Conservation (phyloP, 1,284 basidiomycete genomes). For the Mycena sp. region DNA sequence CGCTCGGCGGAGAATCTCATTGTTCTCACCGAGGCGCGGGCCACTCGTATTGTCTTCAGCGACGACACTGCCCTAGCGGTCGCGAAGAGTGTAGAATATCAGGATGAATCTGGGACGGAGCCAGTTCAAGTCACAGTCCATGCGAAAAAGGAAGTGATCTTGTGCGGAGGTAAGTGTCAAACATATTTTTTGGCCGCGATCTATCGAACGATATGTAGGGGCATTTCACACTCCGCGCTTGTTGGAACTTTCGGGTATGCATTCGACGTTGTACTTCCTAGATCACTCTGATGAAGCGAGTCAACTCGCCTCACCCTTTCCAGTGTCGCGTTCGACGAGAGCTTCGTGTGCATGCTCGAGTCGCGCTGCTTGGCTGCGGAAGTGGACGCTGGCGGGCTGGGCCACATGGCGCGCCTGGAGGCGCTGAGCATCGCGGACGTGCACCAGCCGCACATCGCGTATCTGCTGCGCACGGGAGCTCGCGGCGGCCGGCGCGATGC, state of each 20-base stretch:
- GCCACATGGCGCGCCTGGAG: too few relatives aligned
- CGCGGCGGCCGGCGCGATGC: too few relatives aligned
- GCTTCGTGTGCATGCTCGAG: too few relatives aligned
- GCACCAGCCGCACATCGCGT: too few relatives aligned
- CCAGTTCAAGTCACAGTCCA: slow-evolving; percentile 38
- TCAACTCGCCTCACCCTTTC: too few relatives aligned
- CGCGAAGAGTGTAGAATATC: slow-evolving; percentile 33
- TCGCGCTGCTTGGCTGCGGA: too few relatives aligned
- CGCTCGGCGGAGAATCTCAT: slow-evolving; percentile 33
- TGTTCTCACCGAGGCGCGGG: slow-evolving; percentile 35
- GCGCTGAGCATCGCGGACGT: too few relatives aligned
- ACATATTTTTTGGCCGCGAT: background rate
- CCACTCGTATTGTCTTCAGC: slow-evolving; percentile 27
- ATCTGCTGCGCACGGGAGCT: too few relatives aligned
- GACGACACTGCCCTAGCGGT: slow-evolving; percentile 6
- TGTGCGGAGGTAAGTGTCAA: slow-evolving; percentile 44
- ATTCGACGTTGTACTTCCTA: too few relatives aligned
- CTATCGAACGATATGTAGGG: slow-evolving; percentile 28
- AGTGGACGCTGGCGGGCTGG: too few relatives aligned
- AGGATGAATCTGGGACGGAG: slow-evolving; percentile 22
- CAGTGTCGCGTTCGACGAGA: too few relatives aligned
- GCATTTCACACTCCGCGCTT: slow-evolving; percentile 48
- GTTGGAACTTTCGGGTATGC: slow-evolving; percentile 36
- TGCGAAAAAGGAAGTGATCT: slow-evolving; percentile 48
- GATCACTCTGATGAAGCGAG: too few relatives aligned